Percentiles rank a stretch among this genome's conserved stretches.
These are phyloP conservation scores for Pythium rhizo-oryzae DNA, from an alignment of 352 stramenopile species.

Conservation along the genomic window DNA sequence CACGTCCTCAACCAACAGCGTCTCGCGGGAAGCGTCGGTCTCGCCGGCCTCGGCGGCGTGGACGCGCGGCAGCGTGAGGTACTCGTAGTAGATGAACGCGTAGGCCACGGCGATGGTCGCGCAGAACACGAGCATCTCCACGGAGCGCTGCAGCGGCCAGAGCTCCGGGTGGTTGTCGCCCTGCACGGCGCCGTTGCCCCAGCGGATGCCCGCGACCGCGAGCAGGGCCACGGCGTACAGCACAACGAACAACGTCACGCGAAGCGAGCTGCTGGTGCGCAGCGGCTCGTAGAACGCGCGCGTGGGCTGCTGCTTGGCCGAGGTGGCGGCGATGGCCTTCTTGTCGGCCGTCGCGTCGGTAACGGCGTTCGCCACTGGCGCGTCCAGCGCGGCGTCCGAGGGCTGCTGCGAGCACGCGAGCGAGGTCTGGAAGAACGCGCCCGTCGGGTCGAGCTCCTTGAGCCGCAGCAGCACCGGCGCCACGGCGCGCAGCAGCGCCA, in stretches of 20 bases:
- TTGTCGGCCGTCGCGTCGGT: neutral
- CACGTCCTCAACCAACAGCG: conserved; percentile 27
- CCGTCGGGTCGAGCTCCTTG: conserved; percentile 7
- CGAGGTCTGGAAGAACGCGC: conserved; percentile 11
- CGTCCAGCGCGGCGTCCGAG: neutral
- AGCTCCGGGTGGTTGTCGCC: conserved; percentile 46
- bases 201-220: conserved; percentile 39
- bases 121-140: conserved; percentile 50
- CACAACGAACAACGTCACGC: conserved; percentile 39
- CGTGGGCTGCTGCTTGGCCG: neutral
- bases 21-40: neutral
- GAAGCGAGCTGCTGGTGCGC: conserved; percentile 41
- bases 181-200: conserved; percentile 56
- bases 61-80: conserved; percentile 28
- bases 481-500: conserved; percentile 37
- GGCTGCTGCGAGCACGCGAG: neutral
- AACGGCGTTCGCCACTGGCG: neutral
- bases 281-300: conserved; percentile 61
- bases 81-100: conserved; percentile 54
- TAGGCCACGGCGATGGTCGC: conserved; percentile 50
- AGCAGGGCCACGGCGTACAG: conserved; percentile 44
- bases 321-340: neutral
- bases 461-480: conserved; percentile 18
- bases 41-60: conserved; percentile 1
- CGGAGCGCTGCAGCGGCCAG: conserved; percentile 56